Percentiles rank a stretch among this genome's conserved stretches.
Conservation (phyloP, 2,329 filamentous ascomycete genomes). For the Trichoderma koningii region DNA sequence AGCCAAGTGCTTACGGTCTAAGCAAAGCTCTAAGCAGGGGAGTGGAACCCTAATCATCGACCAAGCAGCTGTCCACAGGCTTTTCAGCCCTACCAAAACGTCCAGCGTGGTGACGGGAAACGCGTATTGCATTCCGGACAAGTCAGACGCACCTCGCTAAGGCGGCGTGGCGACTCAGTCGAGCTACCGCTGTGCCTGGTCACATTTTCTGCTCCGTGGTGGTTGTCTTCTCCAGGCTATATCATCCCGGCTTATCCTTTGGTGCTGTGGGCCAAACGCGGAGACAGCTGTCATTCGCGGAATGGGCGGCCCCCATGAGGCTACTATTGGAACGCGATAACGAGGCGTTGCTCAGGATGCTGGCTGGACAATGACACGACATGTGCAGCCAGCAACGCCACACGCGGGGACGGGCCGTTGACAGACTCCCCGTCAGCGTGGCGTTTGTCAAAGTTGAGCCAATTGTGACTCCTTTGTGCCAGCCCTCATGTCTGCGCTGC, state of each 20-base stretch:
- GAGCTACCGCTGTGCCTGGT: slow-evolving; percentile 1
- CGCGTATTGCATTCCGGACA: neutral
- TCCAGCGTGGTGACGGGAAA: neutral
- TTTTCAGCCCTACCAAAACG: slow-evolving; percentile 12
- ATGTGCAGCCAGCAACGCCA: slow-evolving; percentile 5
- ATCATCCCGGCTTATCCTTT: too few relatives aligned
- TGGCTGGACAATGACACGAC: neutral
- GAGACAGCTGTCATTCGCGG: neutral
- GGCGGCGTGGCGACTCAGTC: neutral
- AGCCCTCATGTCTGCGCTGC: neutral
- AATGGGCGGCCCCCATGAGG: neutral
- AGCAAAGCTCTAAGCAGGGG: slow-evolving; percentile 2
- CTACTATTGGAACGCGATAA: slow-evolving; percentile 13
- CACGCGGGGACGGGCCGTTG: slow-evolving; percentile 16
- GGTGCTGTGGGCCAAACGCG: neutral
- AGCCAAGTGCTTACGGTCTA: slow-evolving; percentile 20
- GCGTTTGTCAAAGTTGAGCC: too few relatives aligned
- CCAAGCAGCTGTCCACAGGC: slow-evolving; percentile 8
- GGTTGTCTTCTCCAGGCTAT: too few relatives aligned
- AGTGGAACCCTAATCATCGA: neutral
- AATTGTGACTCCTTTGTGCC: neutral
- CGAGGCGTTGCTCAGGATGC: neutral
- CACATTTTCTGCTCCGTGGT: neutral
- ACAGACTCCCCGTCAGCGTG: neutral
- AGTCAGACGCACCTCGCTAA: slow-evolving; percentile 4